These are phyloP conservation scores for Ogataea dorogensis DNA, from an alignment of 805 yeast genomes.

Conservation along the genomic window DNA sequence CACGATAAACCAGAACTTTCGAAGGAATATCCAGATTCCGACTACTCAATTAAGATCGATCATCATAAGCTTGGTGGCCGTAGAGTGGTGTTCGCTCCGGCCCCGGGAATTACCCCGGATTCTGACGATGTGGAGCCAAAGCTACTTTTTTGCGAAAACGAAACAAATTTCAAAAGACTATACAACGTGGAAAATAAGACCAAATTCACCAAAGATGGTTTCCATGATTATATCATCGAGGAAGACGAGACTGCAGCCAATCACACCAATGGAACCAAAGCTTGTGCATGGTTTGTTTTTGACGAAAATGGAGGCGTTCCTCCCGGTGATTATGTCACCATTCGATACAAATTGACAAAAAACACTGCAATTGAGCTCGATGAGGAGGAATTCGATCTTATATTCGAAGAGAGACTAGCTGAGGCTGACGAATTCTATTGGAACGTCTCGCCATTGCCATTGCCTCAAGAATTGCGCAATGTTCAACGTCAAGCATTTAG, in stretches of 20 bases:
- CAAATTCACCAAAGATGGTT: conserved; percentile 79
- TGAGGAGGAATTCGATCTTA: conserved; percentile 69
- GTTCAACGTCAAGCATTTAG: conserved; percentile 94
- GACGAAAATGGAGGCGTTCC: conserved; percentile 77
- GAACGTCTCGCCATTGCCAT: conserved; percentile 82
- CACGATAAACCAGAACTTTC: conserved; percentile 49
- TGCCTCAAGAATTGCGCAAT: conserved; percentile 72
- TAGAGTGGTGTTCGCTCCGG: conserved; percentile 72
- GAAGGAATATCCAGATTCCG: conserved; percentile 38
- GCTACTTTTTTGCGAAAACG: conserved; percentile 84
- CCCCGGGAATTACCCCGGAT: conserved; percentile 67
- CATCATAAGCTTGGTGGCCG: conserved; percentile 70
- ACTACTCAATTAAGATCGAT: conserved; percentile 53
- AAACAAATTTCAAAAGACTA: conserved; percentile 69
- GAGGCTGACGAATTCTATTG: conserved; percentile 94
- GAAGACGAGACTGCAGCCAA: conserved; percentile 61
- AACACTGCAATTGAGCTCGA: conserved; percentile 45
- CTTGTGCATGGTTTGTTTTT: conserved; percentile 80
- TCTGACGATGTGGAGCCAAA: conserved; percentile 70
- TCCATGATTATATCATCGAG: conserved; percentile 77
- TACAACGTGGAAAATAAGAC: conserved; percentile 62
- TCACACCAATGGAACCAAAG: conserved; percentile 78
- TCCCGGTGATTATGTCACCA: conserved; percentile 81
- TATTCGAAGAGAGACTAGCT: conserved; percentile 67
- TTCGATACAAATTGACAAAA: conserved; percentile 63